Conservation (phyloP, 2,329 filamentous ascomycete genomes). For the Aaosphaeria pasadenensis region DNA sequence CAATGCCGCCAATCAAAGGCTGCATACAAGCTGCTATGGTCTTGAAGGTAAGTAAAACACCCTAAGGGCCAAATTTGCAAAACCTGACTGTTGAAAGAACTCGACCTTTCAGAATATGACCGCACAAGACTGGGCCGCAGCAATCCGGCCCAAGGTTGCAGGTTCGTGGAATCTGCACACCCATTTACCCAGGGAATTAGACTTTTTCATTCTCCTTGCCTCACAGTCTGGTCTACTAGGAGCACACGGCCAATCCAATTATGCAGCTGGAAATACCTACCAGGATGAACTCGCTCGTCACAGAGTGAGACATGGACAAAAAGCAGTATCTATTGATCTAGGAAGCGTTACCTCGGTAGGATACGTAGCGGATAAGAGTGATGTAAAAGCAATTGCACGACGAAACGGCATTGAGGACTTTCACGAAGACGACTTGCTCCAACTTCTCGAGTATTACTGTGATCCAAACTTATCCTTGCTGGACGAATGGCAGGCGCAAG, state of each 20-base stretch:
- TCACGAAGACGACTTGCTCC: not conserved
- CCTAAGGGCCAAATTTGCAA: not conserved
- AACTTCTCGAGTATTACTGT: not conserved
- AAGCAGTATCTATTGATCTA: conserved; percentile 15
- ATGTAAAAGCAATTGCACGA: not conserved
- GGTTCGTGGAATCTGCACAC: conserved; percentile 32
- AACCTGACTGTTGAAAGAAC: conserved; percentile 6
- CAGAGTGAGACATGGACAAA: conserved; percentile 12
- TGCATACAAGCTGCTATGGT: conserved; percentile 22
- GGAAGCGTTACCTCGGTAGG: conserved; percentile 2
- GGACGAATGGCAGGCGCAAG: not conserved
- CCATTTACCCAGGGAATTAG: conserved; percentile 10
- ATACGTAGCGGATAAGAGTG: not conserved
- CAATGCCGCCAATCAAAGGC: conserved; percentile 19
- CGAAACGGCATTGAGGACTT: not conserved
- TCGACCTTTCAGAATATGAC: conserved; percentile 19
- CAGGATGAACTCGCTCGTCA: conserved; percentile 22
- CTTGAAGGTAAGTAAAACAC: conserved; percentile 5
- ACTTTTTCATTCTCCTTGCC: conserved; percentile 25
- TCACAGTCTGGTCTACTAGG: conserved; percentile 18
- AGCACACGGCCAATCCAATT: conserved; percentile 17
- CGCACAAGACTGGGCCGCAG: conserved; percentile 8
- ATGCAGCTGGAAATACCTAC: conserved; percentile 22
- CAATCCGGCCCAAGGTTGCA: conserved; percentile 24
- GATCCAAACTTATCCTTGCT: not conserved